phyloP scores from a whole-genome alignment of 768 basidiomycete genomes.

The Wakefieldia striispora region DNA sequence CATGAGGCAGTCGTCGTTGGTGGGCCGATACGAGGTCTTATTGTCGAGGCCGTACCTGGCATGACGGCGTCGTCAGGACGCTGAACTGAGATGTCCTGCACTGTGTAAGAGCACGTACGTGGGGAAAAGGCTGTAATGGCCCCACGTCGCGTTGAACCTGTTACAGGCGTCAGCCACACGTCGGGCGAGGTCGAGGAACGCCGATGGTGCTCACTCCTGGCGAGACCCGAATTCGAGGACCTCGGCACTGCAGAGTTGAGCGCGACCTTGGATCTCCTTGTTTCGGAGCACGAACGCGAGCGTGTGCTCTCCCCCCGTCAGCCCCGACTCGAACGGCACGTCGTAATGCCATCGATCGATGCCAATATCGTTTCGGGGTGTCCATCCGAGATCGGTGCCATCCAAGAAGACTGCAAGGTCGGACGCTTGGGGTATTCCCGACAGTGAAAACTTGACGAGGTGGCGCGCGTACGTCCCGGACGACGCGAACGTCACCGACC shows the following conservation, averaged over 20 bases:
- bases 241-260: conserved; percentile 78
- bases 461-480: conserved; percentile 62
- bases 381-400: conserved; percentile 58
- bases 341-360: conserved; percentile 79
- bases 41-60: conserved; percentile 57
- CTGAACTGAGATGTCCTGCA: background rate
- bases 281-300: conserved; percentile 58
- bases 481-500: conserved; percentile 59
- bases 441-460: conserved; percentile 68
- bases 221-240: conserved; percentile 68
- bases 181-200: background rate
- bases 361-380: conserved; percentile 47
- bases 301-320: conserved; percentile 54
- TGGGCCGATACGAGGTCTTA: conserved; percentile 71
- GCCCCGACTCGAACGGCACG: conserved; percentile 38
- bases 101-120: conserved; percentile 48
- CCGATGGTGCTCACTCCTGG: conserved; percentile 45
- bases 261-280: conserved; percentile 44
- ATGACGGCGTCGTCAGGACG: background rate
- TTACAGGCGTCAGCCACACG: conserved; percentile 1
- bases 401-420: conserved; percentile 63
- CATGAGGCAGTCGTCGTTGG: conserved; percentile 83
- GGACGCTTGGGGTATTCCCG: conserved; percentile 54
- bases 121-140: conserved; percentile 67
- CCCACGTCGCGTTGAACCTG: conserved; percentile 59